These are phyloP conservation scores for Phytophthora citricola DNA, from an alignment of 352 stramenopile genomes.

Conservation along the genomic window DNA sequence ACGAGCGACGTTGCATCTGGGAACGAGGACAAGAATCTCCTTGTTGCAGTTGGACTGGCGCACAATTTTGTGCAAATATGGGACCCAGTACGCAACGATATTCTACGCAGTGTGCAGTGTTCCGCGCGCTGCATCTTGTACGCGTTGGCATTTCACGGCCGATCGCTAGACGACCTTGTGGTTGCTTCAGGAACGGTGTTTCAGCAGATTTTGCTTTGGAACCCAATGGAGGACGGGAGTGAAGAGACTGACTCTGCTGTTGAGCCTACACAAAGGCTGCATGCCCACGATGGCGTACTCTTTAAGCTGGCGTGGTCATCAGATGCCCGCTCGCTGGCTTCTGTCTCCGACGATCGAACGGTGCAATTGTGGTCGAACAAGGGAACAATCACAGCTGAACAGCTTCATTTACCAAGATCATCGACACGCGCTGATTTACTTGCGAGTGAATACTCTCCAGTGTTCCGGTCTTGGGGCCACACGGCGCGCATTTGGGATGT, in stretches of 20 bases:
- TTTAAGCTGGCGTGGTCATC: slow-evolving; percentile 86
- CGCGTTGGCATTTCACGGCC: slow-evolving; percentile 80
- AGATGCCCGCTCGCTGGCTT: slow-evolving; percentile 71
- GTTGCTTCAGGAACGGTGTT: slow-evolving; percentile 88
- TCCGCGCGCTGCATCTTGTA: slow-evolving; percentile 87
- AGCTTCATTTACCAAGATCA: slow-evolving; percentile 12
- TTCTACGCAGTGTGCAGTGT: slow-evolving; percentile 72
- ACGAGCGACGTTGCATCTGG: slow-evolving; percentile 30
- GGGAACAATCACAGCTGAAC: slow-evolving; percentile 9
- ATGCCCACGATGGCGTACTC: slow-evolving; percentile 85
- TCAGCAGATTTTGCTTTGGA: slow-evolving; percentile 88
- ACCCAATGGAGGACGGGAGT: slow-evolving; percentile 38
- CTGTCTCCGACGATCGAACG: slow-evolving; percentile 87
- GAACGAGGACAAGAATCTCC: slow-evolving; percentile 27
- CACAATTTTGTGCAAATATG: slow-evolving; percentile 90
- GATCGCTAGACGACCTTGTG: slow-evolving; percentile 57
- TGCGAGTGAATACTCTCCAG: slow-evolving; percentile 43
- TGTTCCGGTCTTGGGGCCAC: slow-evolving; percentile 85
- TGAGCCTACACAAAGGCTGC: slow-evolving; percentile 61
- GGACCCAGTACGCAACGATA: slow-evolving; percentile 44
- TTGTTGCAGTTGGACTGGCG: slow-evolving; percentile 73
- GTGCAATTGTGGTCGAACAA: slow-evolving; percentile 83
- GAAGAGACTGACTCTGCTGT: slow-evolving; percentile 23
- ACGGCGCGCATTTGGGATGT: slow-evolving; percentile 88
- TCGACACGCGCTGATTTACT: slow-evolving; percentile 24